These are phyloP conservation scores for Thinopyrum elongatum DNA, from an alignment of 176 grass and related monocot species.

Conservation along the genomic window DNA sequence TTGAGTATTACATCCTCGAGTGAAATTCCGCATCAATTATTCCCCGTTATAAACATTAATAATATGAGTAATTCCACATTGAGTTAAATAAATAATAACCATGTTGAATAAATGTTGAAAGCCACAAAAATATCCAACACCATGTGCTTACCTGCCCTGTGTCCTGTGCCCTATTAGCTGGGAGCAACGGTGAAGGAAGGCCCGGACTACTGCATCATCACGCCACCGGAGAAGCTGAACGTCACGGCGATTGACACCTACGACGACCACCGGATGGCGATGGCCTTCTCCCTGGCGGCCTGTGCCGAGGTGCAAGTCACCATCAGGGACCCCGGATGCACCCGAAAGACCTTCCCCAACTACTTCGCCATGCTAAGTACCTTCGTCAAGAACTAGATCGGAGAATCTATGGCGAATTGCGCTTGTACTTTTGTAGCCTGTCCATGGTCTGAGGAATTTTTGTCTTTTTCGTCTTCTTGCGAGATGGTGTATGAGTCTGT, in stretches of 20 bases:
- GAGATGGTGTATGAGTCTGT: conserved; percentile 22
- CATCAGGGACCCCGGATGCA: conserved; percentile 82
- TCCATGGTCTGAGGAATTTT: neutral
- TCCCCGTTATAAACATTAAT: too few species aligned
- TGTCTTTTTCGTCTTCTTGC: neutral
- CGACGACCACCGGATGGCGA: conserved; percentile 91
- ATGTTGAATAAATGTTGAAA: too few species aligned
- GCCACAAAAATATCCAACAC: too few species aligned
- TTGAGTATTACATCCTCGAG: too few species aligned
- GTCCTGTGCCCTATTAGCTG: neutral
- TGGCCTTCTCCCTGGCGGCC: conserved; percentile 88
- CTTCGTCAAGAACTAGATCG: conserved; percentile 60
- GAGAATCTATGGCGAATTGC: too few species aligned
- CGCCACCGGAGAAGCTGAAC: conserved; percentile 78
- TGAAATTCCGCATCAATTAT: too few species aligned
- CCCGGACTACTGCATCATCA: conserved; percentile 90
- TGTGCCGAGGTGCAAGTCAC: conserved; percentile 75
- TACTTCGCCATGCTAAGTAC: conserved; percentile 84
- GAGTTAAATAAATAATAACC: too few species aligned
- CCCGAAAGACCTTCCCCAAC: conserved; percentile 92
- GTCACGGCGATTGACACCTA: conserved; percentile 81
- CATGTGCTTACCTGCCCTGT: neutral
- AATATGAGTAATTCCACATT: too few species aligned
- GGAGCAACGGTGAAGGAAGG: conserved; percentile 94
- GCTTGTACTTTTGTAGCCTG: too few species aligned